Base-by-base conservation (phyloP, 352 stramenopile genomes). In the Elongisporangium senticosum region DNA sequence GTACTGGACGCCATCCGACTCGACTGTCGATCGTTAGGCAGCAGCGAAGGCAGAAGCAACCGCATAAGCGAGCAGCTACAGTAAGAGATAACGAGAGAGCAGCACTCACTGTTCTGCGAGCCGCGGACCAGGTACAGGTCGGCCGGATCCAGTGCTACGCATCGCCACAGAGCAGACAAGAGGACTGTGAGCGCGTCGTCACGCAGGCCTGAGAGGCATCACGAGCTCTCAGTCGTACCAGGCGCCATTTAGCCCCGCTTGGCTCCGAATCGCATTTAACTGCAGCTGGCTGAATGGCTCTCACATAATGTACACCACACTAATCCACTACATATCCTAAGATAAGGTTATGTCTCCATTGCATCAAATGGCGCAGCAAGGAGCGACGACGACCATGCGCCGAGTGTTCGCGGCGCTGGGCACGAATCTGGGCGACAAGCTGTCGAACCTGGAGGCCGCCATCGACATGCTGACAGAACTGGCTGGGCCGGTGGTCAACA, bases 371-470 rank as follows among this genome's bases (percentile, higher is more conserved):
- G 33, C 33, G 11, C 33, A 43, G 33, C 33, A 43, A 11, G 26
- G 26, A 17, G 33, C 2, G 11, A 10, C 33, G 33, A 43, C 13
- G 33, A 10, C 33, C 33, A 43, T 43, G 33, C 33, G 33, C 33
- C 62, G 68, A 51, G 77, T 88, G 48, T 87, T 76, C 49, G 75
- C 82, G 5, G 83, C 83, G 49, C 71, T 93, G 40, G 83, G 83
- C 56, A 90, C 83, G 49, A 93, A 93, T 55, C 63, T 93, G 49
- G 83, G 83, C 52, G 75, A 93, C 56, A 88, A 87, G 60, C 62
- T 90, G 17, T 21, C 49, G 51, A 87, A 93, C 63, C 52, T 93
- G 37, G 82, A 92, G 55, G 63, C 67, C 43, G 84, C 82, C 17
- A 49, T 94, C 56, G 64, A 62, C 37, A 73, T 86, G 68, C 67